Evolutionary conservation across 2,329 filamentous ascomycete genomes (phyloP).

Genomic region (Colletotrichum limetticola): DNA sequence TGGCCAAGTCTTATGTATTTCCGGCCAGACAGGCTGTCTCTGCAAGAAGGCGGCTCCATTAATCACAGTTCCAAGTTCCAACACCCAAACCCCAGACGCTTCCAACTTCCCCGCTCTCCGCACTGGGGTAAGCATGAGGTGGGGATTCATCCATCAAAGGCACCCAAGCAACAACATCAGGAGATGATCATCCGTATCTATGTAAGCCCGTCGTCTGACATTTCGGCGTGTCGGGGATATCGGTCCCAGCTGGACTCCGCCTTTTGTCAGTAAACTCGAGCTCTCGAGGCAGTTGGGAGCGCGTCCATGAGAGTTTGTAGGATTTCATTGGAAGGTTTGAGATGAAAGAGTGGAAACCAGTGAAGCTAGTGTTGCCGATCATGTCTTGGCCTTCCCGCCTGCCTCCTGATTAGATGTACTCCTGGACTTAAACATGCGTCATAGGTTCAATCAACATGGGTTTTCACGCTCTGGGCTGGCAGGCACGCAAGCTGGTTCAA

Average conservation of each 20-base stretch:
- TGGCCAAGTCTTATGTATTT: slow-evolving; percentile 6
- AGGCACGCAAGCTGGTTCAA: too few species aligned
- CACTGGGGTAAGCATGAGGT: slow-evolving; percentile 4
- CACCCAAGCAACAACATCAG: slow-evolving; percentile 3
- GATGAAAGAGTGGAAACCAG: not conserved
- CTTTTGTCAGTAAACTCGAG: slow-evolving; percentile 10
- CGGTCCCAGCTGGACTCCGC: not conserved
- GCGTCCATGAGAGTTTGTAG: not conserved
- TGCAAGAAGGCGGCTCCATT: not conserved
- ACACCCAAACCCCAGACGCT: slow-evolving; percentile 8
- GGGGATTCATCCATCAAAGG: slow-evolving; percentile 14
- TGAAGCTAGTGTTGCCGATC: slow-evolving; percentile 14
- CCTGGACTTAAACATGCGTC: not conserved
- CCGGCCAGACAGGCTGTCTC: not conserved
- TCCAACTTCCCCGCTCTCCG: slow-evolving; percentile 1
- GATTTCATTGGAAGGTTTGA: too few species aligned
- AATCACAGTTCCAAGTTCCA: not conserved
- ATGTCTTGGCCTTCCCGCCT: slow-evolving; percentile 5
- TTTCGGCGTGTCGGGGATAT: slow-evolving; percentile 3
- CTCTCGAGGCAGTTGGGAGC: slow-evolving; percentile 5
- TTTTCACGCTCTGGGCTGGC: too few species aligned
- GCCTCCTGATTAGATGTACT: not conserved
- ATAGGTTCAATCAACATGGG: not conserved
- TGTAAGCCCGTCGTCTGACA: slow-evolving; percentile 6
- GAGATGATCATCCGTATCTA: slow-evolving; percentile 7